A percentile compares a stretch with the other conserved stretches of the same genome.
phyloP scores from a whole-genome alignment of 208 protist species.

The Crithidia acanthocephali region DNA sequence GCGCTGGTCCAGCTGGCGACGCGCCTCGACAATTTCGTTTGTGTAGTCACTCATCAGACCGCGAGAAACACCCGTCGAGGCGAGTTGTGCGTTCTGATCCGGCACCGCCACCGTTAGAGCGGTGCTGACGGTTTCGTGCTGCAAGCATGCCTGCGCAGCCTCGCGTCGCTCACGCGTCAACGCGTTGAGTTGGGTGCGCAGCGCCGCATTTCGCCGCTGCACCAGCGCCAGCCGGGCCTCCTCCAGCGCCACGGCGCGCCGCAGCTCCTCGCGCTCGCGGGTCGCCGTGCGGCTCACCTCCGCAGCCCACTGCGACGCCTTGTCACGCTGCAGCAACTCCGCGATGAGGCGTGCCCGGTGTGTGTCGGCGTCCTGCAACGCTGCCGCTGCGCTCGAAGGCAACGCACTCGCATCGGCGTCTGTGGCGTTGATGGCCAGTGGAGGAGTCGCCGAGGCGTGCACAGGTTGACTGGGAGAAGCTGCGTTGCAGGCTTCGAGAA shows the following conservation, averaged over 20 bases:
- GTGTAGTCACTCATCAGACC: constrained; percentile 25
- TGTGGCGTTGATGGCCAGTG: background rate
- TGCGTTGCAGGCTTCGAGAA: constrained; percentile 10
- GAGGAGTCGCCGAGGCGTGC: background rate
- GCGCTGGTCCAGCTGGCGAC: constrained; percentile 49
- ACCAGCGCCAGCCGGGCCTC: constrained; percentile 50
- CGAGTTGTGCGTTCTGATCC: background rate
- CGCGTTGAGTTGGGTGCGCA: constrained; percentile 37
- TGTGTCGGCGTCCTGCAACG: no score
- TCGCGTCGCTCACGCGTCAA: constrained; percentile 35
- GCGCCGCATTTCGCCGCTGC: constrained; percentile 39
- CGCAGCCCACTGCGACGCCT: constrained; percentile 31
- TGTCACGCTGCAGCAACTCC: constrained; percentile 20
- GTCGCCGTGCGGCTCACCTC: constrained; percentile 27
- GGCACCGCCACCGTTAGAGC: background rate
- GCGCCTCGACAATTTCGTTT: constrained; percentile 45
- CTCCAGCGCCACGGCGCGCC: constrained; percentile 56
- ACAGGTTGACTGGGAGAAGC: background rate
- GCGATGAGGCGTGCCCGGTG: constrained; percentile 16
- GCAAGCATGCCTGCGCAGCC: background rate
- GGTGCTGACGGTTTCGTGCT: background rate
- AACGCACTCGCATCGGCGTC: background rate
- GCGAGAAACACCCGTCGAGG: no score
- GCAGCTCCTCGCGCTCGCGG: constrained; percentile 29
- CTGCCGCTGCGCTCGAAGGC: no score